Base-by-base conservation (phyloP, 2,329 filamentous ascomycete genomes). In the Phialophora tarda region DNA sequence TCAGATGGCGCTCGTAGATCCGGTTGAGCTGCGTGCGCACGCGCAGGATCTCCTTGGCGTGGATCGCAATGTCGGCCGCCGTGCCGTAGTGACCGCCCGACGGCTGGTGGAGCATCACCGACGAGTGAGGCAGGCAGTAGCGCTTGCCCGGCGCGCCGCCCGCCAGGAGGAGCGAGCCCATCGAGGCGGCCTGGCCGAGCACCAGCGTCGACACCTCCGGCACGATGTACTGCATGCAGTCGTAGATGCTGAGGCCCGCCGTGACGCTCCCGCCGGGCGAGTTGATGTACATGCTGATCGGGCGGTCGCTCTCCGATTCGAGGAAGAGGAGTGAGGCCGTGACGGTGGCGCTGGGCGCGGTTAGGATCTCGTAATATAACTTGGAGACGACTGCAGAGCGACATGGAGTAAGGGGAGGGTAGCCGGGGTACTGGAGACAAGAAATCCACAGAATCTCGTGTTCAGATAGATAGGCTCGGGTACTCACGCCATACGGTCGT, bases 211-310 rank as follows among this genome's bases (percentile, higher is more conserved):
- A 94, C 0, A 99, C 93, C 0, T 94, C 92, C 2, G 91, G 91
- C 67, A 90, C 89, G 76, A 99, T 98, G 79, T 99, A 99, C 73
- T 90, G 89, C 94, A 99, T 98, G 12, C 95, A 99, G 78, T 99
- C 95, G 84, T 99, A 99, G 75, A 99, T 98, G 28, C 95, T 93
- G 67, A 89, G 75, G 85, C 86, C 87, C 1, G 95, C 94, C 68
- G 91, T 94, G 48, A 99, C 93, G 50, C 91, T 94, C 63, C 95
- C 95, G 58, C 95, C 95, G 0, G 94, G 94, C 0, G 92, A 96
- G 82, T 99, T 97, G 78, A 99, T 99, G 79, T 99, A 99, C 78
- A 99, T 91, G 60, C 91, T 95, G 71, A 99, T 98, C 12, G 93
- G 91, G 78, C 94, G 93, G 75, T 92, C 92, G 44, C 59, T 64